Conservation (phyloP, 345 rosid species). For the Lagerstroemia speciosa region DNA sequence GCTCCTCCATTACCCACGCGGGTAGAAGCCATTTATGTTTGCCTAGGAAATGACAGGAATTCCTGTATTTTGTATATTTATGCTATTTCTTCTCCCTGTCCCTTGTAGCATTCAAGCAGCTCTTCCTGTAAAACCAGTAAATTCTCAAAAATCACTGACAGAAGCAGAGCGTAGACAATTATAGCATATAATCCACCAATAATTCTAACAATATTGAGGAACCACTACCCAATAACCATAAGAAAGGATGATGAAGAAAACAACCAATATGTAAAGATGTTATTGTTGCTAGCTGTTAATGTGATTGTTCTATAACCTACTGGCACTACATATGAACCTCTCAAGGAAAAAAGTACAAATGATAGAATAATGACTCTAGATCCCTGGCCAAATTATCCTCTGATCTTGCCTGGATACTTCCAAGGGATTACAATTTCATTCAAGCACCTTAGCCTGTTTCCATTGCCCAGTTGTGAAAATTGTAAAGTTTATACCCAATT, state of each 20-base stretch:
- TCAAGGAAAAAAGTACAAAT: not conserved
- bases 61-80: constrained; percentile 20
- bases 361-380: not conserved
- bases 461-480: not conserved
- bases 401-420: not conserved
- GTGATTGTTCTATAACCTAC: not conserved
- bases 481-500: not conserved
- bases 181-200: not conserved
- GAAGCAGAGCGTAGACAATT: not conserved
- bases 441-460: not conserved
- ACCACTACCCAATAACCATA: not conserved
- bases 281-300: not conserved
- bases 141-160: not conserved
- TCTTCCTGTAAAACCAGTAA: not conserved
- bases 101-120: not conserved
- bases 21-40: constrained; percentile 65
- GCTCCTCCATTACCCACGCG: constrained; percentile 85
- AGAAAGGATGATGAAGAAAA: not conserved
- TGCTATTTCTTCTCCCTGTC: not conserved
- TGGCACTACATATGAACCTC: not conserved
- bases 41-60: constrained; percentile 11
- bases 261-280: not conserved
- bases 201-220: not conserved
- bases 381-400: not conserved
- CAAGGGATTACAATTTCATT: not conserved